A percentile compares a stretch with the other conserved stretches of the same genome.
Conservation (phyloP, 345 rosid species). For the Raphanus sativus region DNA sequence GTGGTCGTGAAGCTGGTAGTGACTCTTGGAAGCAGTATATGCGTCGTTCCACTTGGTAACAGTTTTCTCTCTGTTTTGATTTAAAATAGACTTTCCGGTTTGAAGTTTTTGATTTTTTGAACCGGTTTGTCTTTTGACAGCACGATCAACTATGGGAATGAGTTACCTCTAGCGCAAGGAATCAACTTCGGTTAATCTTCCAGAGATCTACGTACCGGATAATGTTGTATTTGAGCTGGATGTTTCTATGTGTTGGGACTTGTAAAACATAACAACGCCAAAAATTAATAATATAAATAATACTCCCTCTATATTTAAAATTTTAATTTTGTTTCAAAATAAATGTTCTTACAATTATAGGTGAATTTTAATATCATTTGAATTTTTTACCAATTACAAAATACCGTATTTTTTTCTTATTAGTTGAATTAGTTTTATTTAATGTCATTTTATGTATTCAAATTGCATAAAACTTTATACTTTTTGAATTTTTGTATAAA, state of each 20-base stretch:
- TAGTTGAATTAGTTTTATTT: too few species aligned
- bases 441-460: too few species aligned
- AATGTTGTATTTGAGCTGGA: slow-evolving; percentile 10
- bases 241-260: not conserved
- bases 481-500: too few species aligned
- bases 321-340: too few species aligned
- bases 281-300: not conserved
- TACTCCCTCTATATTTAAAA: too few species aligned
- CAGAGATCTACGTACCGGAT: not conserved
- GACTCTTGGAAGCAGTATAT: slow-evolving; percentile 99
- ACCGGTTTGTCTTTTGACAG: slow-evolving; percentile 42
- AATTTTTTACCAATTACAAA: too few species aligned
- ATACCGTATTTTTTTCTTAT: too few species aligned
- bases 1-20: slow-evolving; percentile 98
- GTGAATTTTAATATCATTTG: too few species aligned
- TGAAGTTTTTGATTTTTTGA: not conserved
- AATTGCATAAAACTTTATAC: too few species aligned
- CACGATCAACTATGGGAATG: slow-evolving; percentile 88
- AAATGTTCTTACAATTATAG: too few species aligned
- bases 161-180: slow-evolving; percentile 96
- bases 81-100: not conserved
- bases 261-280: not conserved
- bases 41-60: slow-evolving; percentile 92
- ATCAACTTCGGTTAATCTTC: slow-evolving; percentile 75
- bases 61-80: not conserved